Conservation (phyloP, 495 filamentous ascomycete genomes). For the Friedmanniomyces simplex region DNA sequence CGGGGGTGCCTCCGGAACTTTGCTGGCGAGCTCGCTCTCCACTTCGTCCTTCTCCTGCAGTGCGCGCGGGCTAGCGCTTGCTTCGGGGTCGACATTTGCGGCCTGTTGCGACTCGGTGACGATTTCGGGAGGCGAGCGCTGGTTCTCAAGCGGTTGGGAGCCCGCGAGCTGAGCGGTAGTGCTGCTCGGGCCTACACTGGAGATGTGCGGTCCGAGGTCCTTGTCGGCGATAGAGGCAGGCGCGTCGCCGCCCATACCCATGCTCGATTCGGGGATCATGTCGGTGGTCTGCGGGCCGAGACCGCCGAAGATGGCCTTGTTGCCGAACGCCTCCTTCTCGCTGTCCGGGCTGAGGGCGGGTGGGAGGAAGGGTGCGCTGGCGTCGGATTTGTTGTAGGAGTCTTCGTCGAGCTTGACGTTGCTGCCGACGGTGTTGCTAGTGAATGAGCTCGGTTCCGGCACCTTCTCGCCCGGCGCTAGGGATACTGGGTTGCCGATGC, state of each 20-base stretch:
- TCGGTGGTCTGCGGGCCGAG: slow-evolving; percentile 27
- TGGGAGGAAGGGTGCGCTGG: slow-evolving; percentile 35
- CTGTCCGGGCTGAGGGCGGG: slow-evolving; percentile 38
- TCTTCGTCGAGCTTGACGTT: slow-evolving; percentile 67
- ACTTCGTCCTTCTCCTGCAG: slow-evolving; percentile 19
- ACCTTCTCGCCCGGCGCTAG: slow-evolving; percentile 69
- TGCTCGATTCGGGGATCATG: slow-evolving; percentile 77
- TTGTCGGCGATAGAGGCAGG: slow-evolving; percentile 23
- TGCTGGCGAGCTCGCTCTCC: slow-evolving; percentile 19
- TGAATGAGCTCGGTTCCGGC: slow-evolving; percentile 49
- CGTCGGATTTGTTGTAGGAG: slow-evolving; percentile 63
- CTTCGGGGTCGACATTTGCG: slow-evolving; percentile 19
- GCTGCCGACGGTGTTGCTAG: slow-evolving; percentile 43
- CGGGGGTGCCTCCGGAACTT: slow-evolving; percentile 20
- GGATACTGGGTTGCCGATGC: slow-evolving; percentile 68
- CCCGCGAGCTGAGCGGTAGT: slow-evolving; percentile 68
- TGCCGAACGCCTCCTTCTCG: slow-evolving; percentile 31
- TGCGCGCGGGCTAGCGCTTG: slow-evolving; percentile 16
- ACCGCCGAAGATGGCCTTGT: slow-evolving; percentile 49
- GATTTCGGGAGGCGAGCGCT: slow-evolving; percentile 46
- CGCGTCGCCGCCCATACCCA: slow-evolving; percentile 50
- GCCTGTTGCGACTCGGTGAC: slow-evolving; percentile 54
- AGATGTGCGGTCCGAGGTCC: slow-evolving; percentile 48
- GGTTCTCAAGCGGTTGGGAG: slow-evolving; percentile 55
- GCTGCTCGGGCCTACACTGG: slow-evolving; percentile 55